Conservation (phyloP, 108 stramenopile species). For the Epithemia pelagica region DNA sequence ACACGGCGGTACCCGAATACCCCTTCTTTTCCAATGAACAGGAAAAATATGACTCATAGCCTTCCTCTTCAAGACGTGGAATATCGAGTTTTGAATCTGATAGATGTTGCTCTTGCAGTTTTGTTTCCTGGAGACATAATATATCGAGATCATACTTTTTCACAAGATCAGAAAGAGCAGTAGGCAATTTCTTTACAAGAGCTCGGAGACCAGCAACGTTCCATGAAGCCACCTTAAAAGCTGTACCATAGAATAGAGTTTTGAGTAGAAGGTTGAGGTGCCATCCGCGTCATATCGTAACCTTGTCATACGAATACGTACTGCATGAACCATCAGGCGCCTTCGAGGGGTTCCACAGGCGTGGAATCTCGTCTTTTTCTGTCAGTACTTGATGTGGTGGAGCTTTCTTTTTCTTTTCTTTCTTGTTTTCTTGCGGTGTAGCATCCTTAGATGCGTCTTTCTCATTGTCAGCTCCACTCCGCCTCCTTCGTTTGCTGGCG, state of each 20-base stretch:
- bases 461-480: no score
- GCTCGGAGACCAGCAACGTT: conserved; percentile 90
- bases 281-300: no score
- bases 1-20: conserved; percentile 94
- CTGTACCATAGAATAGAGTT: no score
- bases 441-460: not conserved
- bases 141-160: conserved; percentile 64
- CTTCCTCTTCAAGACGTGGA: conserved; percentile 52
- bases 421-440: not conserved
- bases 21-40: conserved; percentile 92
- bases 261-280: not conserved
- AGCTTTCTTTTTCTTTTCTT: conserved; percentile 34
- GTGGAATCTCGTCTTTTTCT: conserved; percentile 59
- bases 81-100: conserved; percentile 72
- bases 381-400: conserved; percentile 62
- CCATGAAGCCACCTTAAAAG: conserved; percentile 83
- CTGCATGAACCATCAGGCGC: conserved; percentile 45
- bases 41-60: conserved; percentile 82
- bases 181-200: conserved; percentile 59
- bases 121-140: conserved; percentile 88
- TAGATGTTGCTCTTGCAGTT: conserved; percentile 80
- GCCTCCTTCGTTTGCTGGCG: no score
- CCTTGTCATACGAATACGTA: conserved; percentile 19
- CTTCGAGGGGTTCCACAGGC: conserved; percentile 41
- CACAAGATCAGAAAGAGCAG: conserved; percentile 51